phyloP scores from a whole-genome alignment of 2,329 filamentous ascomycete genomes.

The Botrytis pseudocinerea region DNA sequence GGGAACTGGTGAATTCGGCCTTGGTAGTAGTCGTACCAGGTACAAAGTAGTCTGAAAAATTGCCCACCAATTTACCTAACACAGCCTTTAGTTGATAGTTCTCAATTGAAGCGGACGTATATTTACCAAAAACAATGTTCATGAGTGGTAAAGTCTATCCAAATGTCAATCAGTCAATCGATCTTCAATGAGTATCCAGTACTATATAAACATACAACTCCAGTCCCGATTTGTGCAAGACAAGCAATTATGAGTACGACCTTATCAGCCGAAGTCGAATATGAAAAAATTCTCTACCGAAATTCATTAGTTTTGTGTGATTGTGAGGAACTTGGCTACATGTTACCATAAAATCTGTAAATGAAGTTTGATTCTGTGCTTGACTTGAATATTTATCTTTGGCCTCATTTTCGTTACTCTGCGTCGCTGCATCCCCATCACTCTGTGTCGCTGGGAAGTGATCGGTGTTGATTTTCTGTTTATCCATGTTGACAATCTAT shows the following conservation, averaged over 20 bases:
- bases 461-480: not conserved
- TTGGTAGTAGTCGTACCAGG: conserved; percentile 41
- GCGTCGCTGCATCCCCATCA: conserved; percentile 5
- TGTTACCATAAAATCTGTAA: conserved; percentile 33
- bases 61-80: conserved; percentile 38
- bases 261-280: conserved; percentile 33
- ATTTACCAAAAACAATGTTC: conserved; percentile 58
- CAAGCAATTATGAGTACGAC: conserved; percentile 31
- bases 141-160: conserved; percentile 56
- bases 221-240: conserved; percentile 34
- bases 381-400: conserved; percentile 32
- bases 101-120: not conserved
- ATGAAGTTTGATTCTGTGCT: conserved; percentile 31
- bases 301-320: not conserved
- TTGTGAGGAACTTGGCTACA: not conserved
- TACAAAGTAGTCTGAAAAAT: conserved; percentile 39
- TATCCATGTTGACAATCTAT: conserved; percentile 6
- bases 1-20: conserved; percentile 44
- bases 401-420: not conserved
- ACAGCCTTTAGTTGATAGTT: not conserved
- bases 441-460: not conserved
- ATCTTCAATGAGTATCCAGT: too few relatives aligned
- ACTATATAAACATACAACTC: conserved; percentile 30
- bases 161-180: not conserved
- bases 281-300: conserved; percentile 36